A percentile compares a stretch with the other conserved stretches of the same genome.
Evolutionary conservation across 345 rosid genomes (phyloP).

Genomic region (Jatropha curcas): DNA sequence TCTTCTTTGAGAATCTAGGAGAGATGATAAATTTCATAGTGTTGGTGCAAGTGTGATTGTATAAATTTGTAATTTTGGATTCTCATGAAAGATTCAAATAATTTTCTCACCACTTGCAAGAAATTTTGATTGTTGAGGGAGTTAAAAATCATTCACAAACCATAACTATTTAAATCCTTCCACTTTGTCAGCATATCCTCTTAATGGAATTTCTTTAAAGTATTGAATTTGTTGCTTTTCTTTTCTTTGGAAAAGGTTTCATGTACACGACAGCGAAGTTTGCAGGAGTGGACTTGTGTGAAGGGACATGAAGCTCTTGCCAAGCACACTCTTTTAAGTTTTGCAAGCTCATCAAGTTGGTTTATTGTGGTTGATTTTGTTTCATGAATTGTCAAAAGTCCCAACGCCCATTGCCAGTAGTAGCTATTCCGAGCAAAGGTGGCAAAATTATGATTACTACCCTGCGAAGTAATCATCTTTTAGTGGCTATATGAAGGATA

Average conservation of each 20-base stretch:
- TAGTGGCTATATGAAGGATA: conserved; percentile 5
- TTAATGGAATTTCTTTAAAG: conserved; percentile 17
- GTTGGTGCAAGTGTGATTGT: neutral
- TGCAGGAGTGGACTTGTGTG: conserved; percentile 42
- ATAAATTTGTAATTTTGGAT: neutral
- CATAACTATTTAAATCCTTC: neutral
- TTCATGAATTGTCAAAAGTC: conserved; percentile 9
- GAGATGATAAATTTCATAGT: neutral
- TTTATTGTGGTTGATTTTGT: conserved; percentile 28
- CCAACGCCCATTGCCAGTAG: conserved; percentile 16
- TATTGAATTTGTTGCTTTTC: conserved; percentile 34
- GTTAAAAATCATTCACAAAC: conserved; percentile 12
- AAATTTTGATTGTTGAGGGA: neutral
- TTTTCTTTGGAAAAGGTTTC: conserved; percentile 42
- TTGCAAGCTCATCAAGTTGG: conserved; percentile 36
- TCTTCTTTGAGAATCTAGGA: conserved; percentile 8
- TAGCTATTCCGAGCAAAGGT: conserved; percentile 18
- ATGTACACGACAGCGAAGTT: conserved; percentile 35
- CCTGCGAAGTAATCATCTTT: conserved; percentile 8
- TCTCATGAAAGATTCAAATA: neutral
- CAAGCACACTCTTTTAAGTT: conserved; percentile 39
- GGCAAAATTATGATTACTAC: conserved; percentile 24
- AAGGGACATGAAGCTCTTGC: conserved; percentile 43
- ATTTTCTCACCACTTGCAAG: neutral
- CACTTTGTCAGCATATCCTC: conserved; percentile 11